Conservation (phyloP, 1,284 basidiomycete species). For the Phellopilus nigrolimitatus region DNA sequence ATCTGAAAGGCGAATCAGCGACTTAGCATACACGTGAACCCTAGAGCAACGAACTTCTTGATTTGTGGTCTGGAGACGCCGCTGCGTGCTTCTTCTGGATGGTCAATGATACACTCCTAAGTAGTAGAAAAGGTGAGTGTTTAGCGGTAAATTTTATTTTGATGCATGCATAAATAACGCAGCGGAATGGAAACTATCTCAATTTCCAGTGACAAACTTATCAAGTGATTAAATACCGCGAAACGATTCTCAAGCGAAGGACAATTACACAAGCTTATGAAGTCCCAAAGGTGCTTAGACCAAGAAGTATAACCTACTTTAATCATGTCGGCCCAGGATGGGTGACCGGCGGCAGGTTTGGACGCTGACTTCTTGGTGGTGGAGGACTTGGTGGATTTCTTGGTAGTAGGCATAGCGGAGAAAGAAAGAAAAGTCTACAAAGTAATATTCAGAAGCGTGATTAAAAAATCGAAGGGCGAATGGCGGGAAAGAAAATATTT, state of each 20-base stretch:
- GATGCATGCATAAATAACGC: no score
- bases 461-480: background rate
- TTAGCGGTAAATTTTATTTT: no score
- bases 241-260: no score
- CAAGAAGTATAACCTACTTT: constrained; percentile 37
- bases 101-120: constrained; percentile 60
- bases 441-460: background rate
- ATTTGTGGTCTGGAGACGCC: constrained; percentile 73
- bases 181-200: no score
- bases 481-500: background rate
- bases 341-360: constrained; percentile 34
- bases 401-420: constrained; percentile 25
- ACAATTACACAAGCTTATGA: no score
- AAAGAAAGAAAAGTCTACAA: background rate
- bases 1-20: constrained; percentile 36
- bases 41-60: constrained; percentile 57
- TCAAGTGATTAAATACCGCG: no score
- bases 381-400: constrained; percentile 32
- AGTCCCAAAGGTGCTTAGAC: constrained; percentile 3
- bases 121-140: no score
- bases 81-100: constrained; percentile 59
- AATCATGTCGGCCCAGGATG: constrained; percentile 51
- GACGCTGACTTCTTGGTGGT: constrained; percentile 31
- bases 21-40: constrained; percentile 19
- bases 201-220: no score